Evolutionary conservation across 2,329 filamentous ascomycete species (phyloP).

Genomic region (Sporothrix curviconia): DNA sequence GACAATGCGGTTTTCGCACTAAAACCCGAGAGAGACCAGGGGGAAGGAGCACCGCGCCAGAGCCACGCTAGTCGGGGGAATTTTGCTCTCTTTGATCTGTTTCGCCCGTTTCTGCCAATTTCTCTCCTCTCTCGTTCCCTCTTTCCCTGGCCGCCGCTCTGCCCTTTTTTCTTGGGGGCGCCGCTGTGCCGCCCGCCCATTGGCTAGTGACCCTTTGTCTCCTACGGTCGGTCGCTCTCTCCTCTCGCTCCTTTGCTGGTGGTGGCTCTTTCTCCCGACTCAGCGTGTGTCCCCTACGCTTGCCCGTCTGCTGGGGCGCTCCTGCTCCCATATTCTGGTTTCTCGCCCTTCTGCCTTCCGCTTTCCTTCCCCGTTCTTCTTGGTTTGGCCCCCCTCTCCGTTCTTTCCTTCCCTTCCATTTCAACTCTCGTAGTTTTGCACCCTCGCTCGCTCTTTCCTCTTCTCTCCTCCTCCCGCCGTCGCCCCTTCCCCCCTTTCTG

Average conservation of each 20-base stretch:
- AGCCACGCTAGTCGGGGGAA: constrained; percentile 17
- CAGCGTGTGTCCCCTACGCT: constrained; percentile 9
- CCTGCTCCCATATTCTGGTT: background rate
- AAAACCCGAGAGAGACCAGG: constrained; percentile 7
- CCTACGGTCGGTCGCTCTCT: constrained; percentile 4
- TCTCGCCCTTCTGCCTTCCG: background rate
- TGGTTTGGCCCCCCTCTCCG: constrained; percentile 12
- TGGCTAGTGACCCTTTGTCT: constrained; percentile 13
- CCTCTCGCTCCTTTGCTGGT: background rate
- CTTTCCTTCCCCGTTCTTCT: constrained; percentile 12
- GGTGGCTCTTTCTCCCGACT: constrained; percentile 3
- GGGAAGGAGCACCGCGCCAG: constrained; percentile 17
- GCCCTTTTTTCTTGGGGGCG: constrained; percentile 4
- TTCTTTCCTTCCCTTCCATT: constrained; percentile 9
- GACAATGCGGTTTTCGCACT: background rate
- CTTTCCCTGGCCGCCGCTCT: background rate
- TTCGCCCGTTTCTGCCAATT: constrained; percentile 9
- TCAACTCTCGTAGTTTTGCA: constrained; percentile 2
- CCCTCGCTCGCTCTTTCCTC: background rate
- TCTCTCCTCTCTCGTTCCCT: background rate
- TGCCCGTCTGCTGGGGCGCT: constrained; percentile 2
- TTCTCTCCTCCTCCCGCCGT: background rate
- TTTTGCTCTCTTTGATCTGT: constrained; percentile 10
- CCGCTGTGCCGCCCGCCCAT: constrained; percentile 2
- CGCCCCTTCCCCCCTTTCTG: background rate